These are phyloP conservation scores for Tephrocybe sp. DNA, from an alignment of 768 basidiomycete species.

Conservation along the genomic window DNA sequence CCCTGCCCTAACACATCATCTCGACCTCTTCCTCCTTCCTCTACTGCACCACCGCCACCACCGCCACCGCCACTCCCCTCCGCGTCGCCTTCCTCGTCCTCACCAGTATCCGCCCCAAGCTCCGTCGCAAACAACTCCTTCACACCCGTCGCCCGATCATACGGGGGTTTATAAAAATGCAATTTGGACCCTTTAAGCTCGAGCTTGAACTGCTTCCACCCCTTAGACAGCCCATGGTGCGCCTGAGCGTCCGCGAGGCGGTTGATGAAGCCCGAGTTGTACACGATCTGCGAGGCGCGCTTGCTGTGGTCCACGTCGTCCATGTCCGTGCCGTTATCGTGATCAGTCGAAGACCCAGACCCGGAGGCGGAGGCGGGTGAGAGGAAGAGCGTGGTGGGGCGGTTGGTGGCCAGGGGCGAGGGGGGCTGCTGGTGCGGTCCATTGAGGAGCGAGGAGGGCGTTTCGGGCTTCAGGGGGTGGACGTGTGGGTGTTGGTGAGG, in stretches of 20 bases:
- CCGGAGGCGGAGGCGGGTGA: slow-evolving; percentile 50
- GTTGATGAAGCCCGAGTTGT: slow-evolving; percentile 76
- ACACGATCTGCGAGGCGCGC: slow-evolving; percentile 78
- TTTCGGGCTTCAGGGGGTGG: background rate
- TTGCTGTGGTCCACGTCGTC: slow-evolving; percentile 39
- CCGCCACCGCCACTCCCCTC: slow-evolving; percentile 18
- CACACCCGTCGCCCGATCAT: slow-evolving; percentile 61
- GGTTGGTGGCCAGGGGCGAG: slow-evolving; percentile 3
- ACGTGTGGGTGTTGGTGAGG: background rate
- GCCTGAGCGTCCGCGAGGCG: slow-evolving; percentile 56
- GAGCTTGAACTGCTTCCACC: slow-evolving; percentile 87
- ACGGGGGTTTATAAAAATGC: slow-evolving; percentile 84
- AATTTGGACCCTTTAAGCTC: slow-evolving; percentile 84
- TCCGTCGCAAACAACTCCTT: slow-evolving; percentile 75
- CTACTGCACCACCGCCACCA: slow-evolving; percentile 13
- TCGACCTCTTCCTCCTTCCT: slow-evolving; percentile 30
- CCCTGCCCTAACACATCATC: slow-evolving; percentile 20
- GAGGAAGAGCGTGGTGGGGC: slow-evolving; percentile 35
- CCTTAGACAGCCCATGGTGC: slow-evolving; percentile 51
- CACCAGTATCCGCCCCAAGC: slow-evolving; percentile 53
- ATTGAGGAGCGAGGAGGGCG: background rate
- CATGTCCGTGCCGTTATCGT: slow-evolving; percentile 30
- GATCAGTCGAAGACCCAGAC: too few relatives aligned
- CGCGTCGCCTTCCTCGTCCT: slow-evolving; percentile 40
- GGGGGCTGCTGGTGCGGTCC: background rate